phyloP scores from a whole-genome alignment of 345 rosid genomes.

The Abelmoschus esculentus region DNA sequence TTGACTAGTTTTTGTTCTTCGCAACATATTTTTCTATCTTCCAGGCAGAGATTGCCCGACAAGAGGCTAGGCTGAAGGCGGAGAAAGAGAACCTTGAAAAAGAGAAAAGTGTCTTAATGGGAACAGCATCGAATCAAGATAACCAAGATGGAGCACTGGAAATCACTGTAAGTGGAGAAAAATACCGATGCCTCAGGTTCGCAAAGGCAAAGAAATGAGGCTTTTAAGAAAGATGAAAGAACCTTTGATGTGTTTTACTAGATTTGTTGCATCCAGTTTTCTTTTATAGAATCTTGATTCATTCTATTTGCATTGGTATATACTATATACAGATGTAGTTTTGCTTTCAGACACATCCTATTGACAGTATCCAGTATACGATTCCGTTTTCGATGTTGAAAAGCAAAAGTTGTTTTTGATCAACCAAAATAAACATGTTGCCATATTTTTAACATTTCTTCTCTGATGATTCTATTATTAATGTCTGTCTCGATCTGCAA shows the following conservation, averaged over 20 bases:
- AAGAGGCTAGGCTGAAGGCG: constrained; percentile 92
- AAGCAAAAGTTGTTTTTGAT: not conserved
- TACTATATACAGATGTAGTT: constrained; percentile 10
- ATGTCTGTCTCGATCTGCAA: too few relatives aligned
- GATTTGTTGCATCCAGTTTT: not conserved
- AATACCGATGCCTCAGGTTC: constrained; percentile 57
- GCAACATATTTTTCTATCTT: not conserved
- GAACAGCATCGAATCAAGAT: constrained; percentile 90
- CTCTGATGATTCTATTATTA: too few relatives aligned
- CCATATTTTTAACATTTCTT: too few relatives aligned
- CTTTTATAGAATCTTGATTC: constrained; percentile 7
- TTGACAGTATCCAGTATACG: not conserved
- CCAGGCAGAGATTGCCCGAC: constrained; percentile 86
- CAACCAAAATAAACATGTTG: too few relatives aligned
- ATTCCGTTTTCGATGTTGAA: constrained; percentile 11
- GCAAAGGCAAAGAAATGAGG: constrained; percentile 87
- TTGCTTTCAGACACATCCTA: constrained; percentile 8
- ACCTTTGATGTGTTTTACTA: not conserved
- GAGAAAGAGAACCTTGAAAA: constrained; percentile 94
- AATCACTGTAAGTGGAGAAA: constrained; percentile 9
- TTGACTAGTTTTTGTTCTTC: not conserved
- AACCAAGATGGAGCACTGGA: constrained; percentile 83
- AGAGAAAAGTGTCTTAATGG: constrained; percentile 95
- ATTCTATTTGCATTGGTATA: constrained; percentile 6
- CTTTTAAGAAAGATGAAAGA: not conserved